Conservation (phyloP, 768 basidiomycete species). For the Chalciporus sphaerocephalus region DNA sequence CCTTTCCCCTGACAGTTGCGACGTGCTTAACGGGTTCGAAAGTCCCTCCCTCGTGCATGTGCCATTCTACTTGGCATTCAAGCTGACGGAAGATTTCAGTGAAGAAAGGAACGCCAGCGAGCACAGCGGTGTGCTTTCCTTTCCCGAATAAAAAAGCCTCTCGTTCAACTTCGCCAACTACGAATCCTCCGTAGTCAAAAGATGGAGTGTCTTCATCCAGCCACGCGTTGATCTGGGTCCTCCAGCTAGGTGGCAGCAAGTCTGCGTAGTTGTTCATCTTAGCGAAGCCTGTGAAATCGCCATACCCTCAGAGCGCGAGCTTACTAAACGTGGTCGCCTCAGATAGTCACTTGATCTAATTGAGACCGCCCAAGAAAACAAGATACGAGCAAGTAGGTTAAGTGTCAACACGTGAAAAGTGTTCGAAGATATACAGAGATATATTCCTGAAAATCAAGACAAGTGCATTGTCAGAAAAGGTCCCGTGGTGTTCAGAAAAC, state of each 20-base stretch:
- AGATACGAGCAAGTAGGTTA: background rate
- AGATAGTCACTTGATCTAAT: background rate
- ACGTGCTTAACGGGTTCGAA: conserved; percentile 81
- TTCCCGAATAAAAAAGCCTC: conserved; percentile 91
- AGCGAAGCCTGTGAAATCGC: background rate
- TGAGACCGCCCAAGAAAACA: background rate
- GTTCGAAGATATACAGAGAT: background rate
- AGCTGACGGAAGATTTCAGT: conserved; percentile 87
- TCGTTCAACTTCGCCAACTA: conserved; percentile 85
- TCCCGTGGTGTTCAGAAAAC: conserved; percentile 14
- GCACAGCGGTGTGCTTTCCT: conserved; percentile 68
- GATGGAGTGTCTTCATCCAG: conserved; percentile 91
- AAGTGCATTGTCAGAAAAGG: background rate
- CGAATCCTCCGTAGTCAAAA: conserved; percentile 94
- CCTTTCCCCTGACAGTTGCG: conserved; percentile 89
- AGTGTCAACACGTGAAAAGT: background rate
- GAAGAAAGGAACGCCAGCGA: conserved; percentile 95
- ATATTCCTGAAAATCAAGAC: background rate
- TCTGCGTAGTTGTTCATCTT: conserved; percentile 43
- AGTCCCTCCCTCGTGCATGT: conserved; percentile 76
- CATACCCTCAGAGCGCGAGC: background rate
- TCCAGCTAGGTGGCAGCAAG: conserved; percentile 94
- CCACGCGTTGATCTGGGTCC: conserved; percentile 74
- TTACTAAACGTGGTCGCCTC: background rate
- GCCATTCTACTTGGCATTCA: conserved; percentile 92